A percentile compares a stretch with the other conserved stretches of the same genome.
Conservation (phyloP, 768 basidiomycete species). For the Nevesoporus exiguus region DNA sequence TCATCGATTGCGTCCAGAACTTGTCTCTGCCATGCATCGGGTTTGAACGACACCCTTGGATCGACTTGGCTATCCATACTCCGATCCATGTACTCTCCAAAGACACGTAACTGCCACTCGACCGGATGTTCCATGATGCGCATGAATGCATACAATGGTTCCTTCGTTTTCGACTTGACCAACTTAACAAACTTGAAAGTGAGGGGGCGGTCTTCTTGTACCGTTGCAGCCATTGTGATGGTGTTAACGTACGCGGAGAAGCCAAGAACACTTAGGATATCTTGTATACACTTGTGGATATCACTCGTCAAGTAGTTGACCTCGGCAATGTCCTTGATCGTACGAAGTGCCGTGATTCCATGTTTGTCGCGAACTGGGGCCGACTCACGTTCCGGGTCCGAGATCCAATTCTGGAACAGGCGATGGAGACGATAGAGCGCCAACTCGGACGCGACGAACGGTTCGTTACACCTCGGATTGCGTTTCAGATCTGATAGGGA, state of each 20-base stretch:
- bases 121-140: conserved; percentile 52
- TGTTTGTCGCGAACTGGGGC: conserved; percentile 42
- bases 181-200: conserved; percentile 56
- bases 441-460: conserved; percentile 47
- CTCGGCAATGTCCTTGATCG: conserved; percentile 44
- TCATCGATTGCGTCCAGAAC: conserved; percentile 64
- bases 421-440: conserved; percentile 52
- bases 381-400: conserved; percentile 38
- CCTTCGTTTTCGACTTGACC: conserved; percentile 42
- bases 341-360: conserved; percentile 44
- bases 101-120: conserved; percentile 64
- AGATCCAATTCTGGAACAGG: conserved; percentile 50
- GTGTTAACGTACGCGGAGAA: conserved; percentile 38
- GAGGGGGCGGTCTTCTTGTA: conserved; percentile 30
- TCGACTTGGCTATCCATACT: conserved; percentile 64
- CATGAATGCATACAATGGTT: conserved; percentile 50
- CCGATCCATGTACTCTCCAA: conserved; percentile 70
- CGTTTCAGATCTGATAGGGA: conserved; percentile 39
- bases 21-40: conserved; percentile 67
- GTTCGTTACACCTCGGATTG: conserved; percentile 43
- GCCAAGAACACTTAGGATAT: conserved; percentile 45
- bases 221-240: conserved; percentile 13
- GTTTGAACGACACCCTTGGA: conserved; percentile 56
- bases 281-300: conserved; percentile 35
- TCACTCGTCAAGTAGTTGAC: conserved; percentile 29